Evolutionary conservation across 2,329 filamentous ascomycete species (phyloP), one percentile per base, ranked within the genome.

Genomic region (Allantophomopsis lycopodina): DNA sequence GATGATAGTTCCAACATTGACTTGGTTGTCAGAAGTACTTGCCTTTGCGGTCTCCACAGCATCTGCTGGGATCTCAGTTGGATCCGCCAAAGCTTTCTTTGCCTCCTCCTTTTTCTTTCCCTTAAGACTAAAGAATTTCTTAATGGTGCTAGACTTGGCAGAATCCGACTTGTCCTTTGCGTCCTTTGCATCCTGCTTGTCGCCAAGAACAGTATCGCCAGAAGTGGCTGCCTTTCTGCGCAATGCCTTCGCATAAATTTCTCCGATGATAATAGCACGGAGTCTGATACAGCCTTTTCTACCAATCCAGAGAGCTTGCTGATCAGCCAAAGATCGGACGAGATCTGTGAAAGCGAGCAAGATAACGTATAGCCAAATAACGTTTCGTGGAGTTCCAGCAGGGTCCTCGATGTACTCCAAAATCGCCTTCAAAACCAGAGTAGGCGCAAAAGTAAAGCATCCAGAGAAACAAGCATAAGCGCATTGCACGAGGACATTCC

Each of bases 1-100:
- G 65, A 98, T 98, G 53, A 98, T 95, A n/a, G 91, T 94, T 46
- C 93, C 91, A 38, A 93, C 71, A 44, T 91, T 95, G 32, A 87
- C 89, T 62, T 94, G 86, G 42, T 81, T 73, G 45, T 86, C 79
- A 14, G 63, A 54, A 2, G 50, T 50, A 39, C 64, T 58, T 40
- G 57, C 58, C 10, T 39, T 39, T 12, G 39, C 39, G 6, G 39
- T 32, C 33, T 40, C 16, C 10, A 43, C 38, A 3, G 37, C 21
- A 23, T 44, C 44, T 30, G 42, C 32, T 15, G 35, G 16, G n/a
- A 16, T 38, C 7, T 5, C 20, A 14, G 13, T 41, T 43, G 32
- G 46, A 2, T 56, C 49, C 8, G 48, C 35, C 36, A 58, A 55
- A 23, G 61, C 52, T 41, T 65, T 60, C 44, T 66, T 65, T 40